Base-by-base conservation (phyloP, 331 rosid genomes). In the Spiraea crenata region DNA sequence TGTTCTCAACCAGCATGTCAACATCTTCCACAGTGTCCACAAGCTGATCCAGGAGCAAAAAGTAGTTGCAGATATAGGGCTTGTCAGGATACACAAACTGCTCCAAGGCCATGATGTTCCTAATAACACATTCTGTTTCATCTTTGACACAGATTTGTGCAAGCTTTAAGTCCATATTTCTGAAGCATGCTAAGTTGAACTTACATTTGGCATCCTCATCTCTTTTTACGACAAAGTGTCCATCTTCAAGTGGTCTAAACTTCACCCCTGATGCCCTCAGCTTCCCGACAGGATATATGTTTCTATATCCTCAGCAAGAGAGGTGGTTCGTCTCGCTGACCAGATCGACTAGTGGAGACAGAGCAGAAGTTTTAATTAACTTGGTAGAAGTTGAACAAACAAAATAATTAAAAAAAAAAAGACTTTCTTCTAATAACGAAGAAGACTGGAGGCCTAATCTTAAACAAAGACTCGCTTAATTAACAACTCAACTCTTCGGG, bases 21-120 rank as follows among this genome's bases (percentile, higher is more conserved):
- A 70, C 76, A 46, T 74, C 76, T 15, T 62, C 56, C 4, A 1
- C 57, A 15, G 44, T 69, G 45, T 64, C 62, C 13, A 82, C 59
- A 19, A 88, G 84, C 44, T 81, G 75, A n/a, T 74, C 48, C 80
- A 80, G 55, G 3, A 85, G 37, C 20, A 40, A 7, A 52, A 82
- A 47, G 68, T 85, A 85, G 45, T 84, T 74, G 2, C 73, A 75
- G 55, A 88, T 35, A 39, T 80, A 85, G 2, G 82, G 46, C 2
- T 74, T 20, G 0, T 3, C 0, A 6, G 82, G 80, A 35, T 65
- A 76, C 5, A 46, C 11, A 7, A 70, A 76, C 54, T 73, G 77
- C 72, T 83, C 78, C 34, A 88, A 67, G 17, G 88, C 87, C 50
- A 85, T 66, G 51, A 79, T 41, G 47, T 88, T 88, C 4, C 84